Evolutionary conservation across 106 monocot genomes (phyloP), one percentile per base, ranked within the genome.

Genomic region (Dactylorhiza incarnata): DNA sequence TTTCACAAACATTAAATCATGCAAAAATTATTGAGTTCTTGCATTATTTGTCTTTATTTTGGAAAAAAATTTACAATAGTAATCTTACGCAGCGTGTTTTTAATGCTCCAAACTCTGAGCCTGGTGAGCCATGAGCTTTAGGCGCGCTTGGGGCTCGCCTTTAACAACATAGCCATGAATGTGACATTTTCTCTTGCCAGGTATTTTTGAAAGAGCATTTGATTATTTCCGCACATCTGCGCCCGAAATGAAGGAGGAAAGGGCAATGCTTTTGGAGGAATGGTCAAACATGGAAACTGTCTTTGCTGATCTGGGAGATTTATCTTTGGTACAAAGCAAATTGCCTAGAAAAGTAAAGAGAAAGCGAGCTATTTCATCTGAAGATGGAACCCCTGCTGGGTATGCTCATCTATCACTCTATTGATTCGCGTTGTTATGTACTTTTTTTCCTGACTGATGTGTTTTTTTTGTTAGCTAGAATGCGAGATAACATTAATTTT

Each of bases 231-330:
- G 91, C 87, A 93, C 87, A 3, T 74, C 81, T 81, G 91, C 85
- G 15, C 96, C 96, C 25, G 96, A 97, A 50, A 52, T 97, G 56
- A 93, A 93, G 81, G 96, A 97, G 82, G 96, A 97, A 53, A 89
- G 91, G 78, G 89, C 91, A 7, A 97, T 97, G 96, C 89, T 93
- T 53, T 71, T 97, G 78, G 96, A 97, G 44, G 96, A 97, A 66
- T 97, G 96, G 96, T 79, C 93, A 47, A 89, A 87, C 54, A 76
- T 89, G 68, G 93, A 97, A 72, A 80, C 66, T 58, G 77, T 79
- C 55, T 93, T 97, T 70, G 86, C 79, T 14, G 81, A 53, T 45
- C 73, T 84, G 37, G 93, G 93, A 0, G 93, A 91, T 78, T 67
- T 89, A 19, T 84, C 86, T 75, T 46, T 87, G 45, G 96, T 97